phyloP scores from a whole-genome alignment of 208 protist genomes.

The Trypanosoma melophagium region DNA sequence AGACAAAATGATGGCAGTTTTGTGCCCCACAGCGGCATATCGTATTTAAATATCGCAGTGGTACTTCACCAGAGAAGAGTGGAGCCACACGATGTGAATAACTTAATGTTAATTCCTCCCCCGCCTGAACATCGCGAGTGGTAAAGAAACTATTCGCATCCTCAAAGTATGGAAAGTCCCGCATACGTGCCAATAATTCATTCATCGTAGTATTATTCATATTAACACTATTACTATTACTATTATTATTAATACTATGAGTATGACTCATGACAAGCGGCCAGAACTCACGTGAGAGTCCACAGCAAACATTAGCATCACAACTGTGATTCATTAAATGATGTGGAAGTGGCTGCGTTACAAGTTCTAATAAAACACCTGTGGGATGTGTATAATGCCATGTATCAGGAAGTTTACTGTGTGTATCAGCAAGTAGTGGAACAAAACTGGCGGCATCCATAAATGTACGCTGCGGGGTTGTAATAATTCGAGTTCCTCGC shows the following conservation, averaged over 20 bases:
- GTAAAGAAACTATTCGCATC: conserved; percentile 79
- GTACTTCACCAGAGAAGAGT: conserved; percentile 37
- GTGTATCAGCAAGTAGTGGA: conserved; percentile 55
- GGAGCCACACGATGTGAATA: conserved; percentile 63
- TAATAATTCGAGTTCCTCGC: conserved; percentile 60
- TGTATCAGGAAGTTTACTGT: conserved; percentile 64
- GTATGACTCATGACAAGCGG: conserved; percentile 19
- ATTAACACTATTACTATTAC: too few relatives aligned
- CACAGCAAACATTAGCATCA: conserved; percentile 56
- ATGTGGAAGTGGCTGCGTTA: conserved; percentile 63
- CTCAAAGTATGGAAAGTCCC: conserved; percentile 47
- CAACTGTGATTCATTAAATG: conserved; percentile 84
- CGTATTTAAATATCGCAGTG: conserved; percentile 32
- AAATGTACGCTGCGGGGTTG: conserved; percentile 50
- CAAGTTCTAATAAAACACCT: conserved; percentile 54
- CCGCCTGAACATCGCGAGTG: conserved; percentile 56
- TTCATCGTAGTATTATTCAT: conserved; percentile 3
- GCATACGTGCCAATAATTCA: conserved; percentile 35
- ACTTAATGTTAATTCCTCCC: conserved; percentile 72
- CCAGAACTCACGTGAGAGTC: conserved; percentile 70
- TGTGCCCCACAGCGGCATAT: conserved; percentile 52
- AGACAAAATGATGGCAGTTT: conserved; percentile 61
- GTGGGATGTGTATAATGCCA: conserved; percentile 78
- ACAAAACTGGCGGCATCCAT: conserved; percentile 49
- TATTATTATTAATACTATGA: too few relatives aligned